These are phyloP conservation scores for Lolium multiflorum DNA, from an alignment of 176 grass and related monocot genomes.

Conservation along the genomic window DNA sequence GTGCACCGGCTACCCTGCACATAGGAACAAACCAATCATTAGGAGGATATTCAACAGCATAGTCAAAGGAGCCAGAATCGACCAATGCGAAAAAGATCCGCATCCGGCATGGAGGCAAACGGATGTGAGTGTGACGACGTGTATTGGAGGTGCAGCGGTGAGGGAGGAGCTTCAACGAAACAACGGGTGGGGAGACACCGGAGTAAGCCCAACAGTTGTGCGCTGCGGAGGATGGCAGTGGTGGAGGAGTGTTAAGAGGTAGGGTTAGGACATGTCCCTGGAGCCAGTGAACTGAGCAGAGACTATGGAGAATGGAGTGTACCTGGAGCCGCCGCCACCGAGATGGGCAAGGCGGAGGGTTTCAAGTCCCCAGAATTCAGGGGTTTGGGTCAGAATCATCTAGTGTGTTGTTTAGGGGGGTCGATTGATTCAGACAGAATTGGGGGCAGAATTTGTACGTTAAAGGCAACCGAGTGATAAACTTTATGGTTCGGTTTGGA, in stretches of 20 bases:
- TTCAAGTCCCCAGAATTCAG: background rate
- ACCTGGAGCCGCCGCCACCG: background rate
- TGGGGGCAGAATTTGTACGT: background rate
- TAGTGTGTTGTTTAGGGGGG: background rate
- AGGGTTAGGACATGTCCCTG: background rate
- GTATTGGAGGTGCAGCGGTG: background rate
- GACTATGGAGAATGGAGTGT: background rate
- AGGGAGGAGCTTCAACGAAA: background rate
- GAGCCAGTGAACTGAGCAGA: background rate
- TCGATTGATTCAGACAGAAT: background rate
- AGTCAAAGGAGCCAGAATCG: background rate
- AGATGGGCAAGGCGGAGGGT: background rate
- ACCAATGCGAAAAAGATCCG: background rate
- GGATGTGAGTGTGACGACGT: background rate
- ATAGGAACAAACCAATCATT: background rate
- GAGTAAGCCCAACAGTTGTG: background rate
- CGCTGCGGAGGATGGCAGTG: background rate
- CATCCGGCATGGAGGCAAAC: background rate
- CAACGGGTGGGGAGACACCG: background rate
- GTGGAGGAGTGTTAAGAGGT: background rate
- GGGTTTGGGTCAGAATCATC: slow-evolving; percentile 1
- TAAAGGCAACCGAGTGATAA: background rate
- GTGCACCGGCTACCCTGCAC: background rate
- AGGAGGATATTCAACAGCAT: background rate
- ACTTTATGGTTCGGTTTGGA: background rate